These are phyloP conservation scores for Geum urbanum DNA, from an alignment of 306 rosid species.

Conservation along the genomic window DNA sequence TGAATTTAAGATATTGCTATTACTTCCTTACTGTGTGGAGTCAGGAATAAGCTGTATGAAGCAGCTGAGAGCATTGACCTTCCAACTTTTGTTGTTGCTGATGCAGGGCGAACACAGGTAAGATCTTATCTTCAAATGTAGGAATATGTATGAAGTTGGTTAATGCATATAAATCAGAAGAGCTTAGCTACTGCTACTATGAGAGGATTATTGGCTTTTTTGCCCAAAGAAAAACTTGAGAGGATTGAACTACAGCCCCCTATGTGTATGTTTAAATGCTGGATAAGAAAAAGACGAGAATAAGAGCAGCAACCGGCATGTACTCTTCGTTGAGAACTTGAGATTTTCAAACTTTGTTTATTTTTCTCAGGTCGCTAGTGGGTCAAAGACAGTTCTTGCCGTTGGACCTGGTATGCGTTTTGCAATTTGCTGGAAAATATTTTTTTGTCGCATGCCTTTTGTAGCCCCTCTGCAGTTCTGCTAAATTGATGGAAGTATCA, in stretches of 20 bases:
- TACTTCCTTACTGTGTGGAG: neutral
- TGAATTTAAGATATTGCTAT: conserved; percentile 12
- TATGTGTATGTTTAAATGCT: neutral
- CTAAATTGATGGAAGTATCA: neutral
- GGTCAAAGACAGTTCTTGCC: conserved; percentile 90
- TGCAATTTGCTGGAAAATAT: conserved; percentile 1
- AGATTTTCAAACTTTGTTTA: conserved; percentile 4
- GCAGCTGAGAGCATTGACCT: conserved; percentile 73
- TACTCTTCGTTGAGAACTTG: neutral
- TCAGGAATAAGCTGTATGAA: conserved; percentile 83
- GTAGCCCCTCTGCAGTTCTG: neutral
- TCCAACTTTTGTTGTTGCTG: conserved; percentile 87
- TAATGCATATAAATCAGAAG: neutral
- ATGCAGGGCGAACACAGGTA: conserved; percentile 98
- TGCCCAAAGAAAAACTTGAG: neutral
- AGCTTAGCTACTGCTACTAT: neutral
- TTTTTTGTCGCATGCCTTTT: neutral
- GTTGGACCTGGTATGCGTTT: conserved; percentile 73
- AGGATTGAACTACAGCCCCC: neutral
- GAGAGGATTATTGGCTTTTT: neutral
- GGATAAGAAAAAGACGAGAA: neutral
- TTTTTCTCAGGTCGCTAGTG: conserved; percentile 60
- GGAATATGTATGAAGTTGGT: neutral
- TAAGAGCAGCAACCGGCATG: neutral
- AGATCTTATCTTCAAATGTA: conserved; percentile 5